Evolutionary conservation across 805 yeast species (phyloP).

Genomic region (Teunomyces aglyptinius): DNA sequence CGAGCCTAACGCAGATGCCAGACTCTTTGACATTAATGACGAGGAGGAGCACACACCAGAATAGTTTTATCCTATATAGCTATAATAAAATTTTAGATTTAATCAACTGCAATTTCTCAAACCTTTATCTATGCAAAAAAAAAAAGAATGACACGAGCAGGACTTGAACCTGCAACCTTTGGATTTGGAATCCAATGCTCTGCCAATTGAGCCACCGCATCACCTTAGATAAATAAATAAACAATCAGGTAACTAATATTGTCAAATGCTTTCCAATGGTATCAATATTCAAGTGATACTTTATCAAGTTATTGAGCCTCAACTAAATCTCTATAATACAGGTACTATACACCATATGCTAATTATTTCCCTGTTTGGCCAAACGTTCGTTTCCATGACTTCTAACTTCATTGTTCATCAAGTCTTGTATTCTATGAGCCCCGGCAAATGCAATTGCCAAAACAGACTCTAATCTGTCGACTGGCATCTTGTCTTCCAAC

Average conservation of each 20-base stretch:
- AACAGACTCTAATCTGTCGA: constrained; percentile 74
- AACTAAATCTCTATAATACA: constrained; percentile 4
- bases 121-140: too few species aligned
- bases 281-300: background rate
- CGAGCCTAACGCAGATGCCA: constrained; percentile 16
- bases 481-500: constrained; percentile 80
- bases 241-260: too few species aligned
- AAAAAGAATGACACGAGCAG: constrained; percentile 20
- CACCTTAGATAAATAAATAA: background rate
- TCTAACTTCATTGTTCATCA: constrained; percentile 85
- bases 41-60: background rate
- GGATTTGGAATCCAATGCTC: constrained; percentile 20
- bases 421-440: constrained; percentile 72
- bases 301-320: background rate
- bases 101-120: background rate
- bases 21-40: constrained; percentile 33
- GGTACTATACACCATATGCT: background rate
- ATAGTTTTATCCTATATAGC: background rate
- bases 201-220: constrained; percentile 24
- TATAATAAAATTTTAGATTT: constrained; percentile 3
- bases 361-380: constrained; percentile 33
- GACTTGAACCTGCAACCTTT: constrained; percentile 23
- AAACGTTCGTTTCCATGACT: constrained; percentile 64
- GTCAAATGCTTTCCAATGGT: background rate
- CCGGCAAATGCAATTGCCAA: constrained; percentile 86